Percentiles rank a stretch among this genome's conserved stretches.
Conservation (phyloP, 441 rosid species). For the Dalechampia spathulata region DNA sequence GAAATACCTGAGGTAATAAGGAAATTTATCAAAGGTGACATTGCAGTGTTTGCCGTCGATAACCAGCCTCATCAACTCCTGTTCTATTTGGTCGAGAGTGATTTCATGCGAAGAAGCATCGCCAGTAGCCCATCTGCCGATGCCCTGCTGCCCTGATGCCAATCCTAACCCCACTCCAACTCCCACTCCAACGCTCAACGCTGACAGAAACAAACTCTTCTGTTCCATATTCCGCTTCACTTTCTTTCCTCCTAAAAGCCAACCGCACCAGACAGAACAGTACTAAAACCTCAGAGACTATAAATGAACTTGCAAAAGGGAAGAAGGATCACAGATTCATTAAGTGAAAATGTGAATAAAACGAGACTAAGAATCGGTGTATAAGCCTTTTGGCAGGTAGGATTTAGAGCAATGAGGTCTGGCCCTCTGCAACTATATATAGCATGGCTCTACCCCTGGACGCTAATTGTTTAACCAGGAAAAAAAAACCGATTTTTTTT, state of each 20-base stretch:
- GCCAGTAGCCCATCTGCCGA: constrained; percentile 51
- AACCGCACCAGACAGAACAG: too few species aligned
- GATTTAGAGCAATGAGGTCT: constrained; percentile 21
- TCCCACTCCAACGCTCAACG: constrained; percentile 84
- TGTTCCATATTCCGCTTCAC: too few species aligned
- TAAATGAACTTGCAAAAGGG: too few species aligned
- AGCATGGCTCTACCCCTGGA: constrained; percentile 29
- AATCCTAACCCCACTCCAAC: constrained; percentile 73
- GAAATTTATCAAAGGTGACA: constrained; percentile 68
- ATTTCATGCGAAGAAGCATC: constrained; percentile 34
- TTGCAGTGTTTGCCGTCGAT: constrained; percentile 52
- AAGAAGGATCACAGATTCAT: too few species aligned
- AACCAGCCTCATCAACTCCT: constrained; percentile 61
- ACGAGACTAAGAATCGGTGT: constrained; percentile 21
- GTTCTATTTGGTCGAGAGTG: constrained; percentile 56
- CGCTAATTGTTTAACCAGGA: constrained; percentile 19
- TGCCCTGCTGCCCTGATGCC: too few species aligned
- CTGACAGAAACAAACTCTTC: constrained; percentile 61
- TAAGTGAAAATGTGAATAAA: neutral
- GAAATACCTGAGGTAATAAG: constrained; percentile 82
- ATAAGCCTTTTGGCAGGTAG: constrained; percentile 23
- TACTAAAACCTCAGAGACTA: too few species aligned
- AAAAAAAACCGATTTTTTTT: too few species aligned
- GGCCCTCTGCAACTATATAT: constrained; percentile 36
- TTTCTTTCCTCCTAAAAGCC: too few species aligned